Evolutionary conservation across 768 basidiomycete genomes (phyloP).

Genomic region (Gelatoporia subvermispora): DNA sequence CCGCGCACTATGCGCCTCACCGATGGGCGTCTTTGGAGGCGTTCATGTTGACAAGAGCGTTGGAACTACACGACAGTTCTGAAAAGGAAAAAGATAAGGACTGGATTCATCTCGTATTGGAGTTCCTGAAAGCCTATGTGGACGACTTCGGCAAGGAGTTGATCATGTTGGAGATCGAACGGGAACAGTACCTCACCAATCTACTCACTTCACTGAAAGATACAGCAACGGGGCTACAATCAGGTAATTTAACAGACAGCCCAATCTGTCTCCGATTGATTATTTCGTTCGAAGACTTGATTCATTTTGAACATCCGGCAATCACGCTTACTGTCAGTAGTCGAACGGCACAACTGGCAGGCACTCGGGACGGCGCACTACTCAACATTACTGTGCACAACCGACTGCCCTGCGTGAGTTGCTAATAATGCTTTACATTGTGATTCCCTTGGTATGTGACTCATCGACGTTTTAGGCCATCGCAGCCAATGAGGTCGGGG

Average conservation of each 20-base stretch:
- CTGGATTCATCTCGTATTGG: conserved; percentile 75
- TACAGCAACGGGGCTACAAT: conserved; percentile 47
- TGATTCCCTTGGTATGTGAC: neutral
- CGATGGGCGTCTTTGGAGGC: conserved; percentile 78
- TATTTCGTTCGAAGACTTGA: conserved; percentile 43
- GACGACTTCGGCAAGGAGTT: conserved; percentile 50
- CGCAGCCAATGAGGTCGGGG: conserved; percentile 53
- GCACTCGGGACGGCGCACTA: conserved; percentile 62
- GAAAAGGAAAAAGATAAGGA: conserved; percentile 60
- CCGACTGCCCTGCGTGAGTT: conserved; percentile 68
- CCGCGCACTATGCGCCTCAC: conserved; percentile 80
- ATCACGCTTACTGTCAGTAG: conserved; percentile 46
- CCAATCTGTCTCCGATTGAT: conserved; percentile 3
- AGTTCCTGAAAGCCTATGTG: conserved; percentile 69
- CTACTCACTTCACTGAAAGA: conserved; percentile 46
- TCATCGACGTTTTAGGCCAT: conserved; percentile 42
- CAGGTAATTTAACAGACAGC: conserved; percentile 33
- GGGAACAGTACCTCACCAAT: conserved; percentile 43
- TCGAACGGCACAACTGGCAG: conserved; percentile 43
- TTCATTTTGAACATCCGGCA: conserved; percentile 65
- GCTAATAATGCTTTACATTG: neutral
- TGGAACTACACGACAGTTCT: conserved; percentile 61
- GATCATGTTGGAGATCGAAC: conserved; percentile 48
- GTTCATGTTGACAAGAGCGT: conserved; percentile 69
- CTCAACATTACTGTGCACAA: conserved; percentile 62